Conservation (phyloP, 1,284 basidiomycete genomes). For the Lignosus rhinocerotis region DNA sequence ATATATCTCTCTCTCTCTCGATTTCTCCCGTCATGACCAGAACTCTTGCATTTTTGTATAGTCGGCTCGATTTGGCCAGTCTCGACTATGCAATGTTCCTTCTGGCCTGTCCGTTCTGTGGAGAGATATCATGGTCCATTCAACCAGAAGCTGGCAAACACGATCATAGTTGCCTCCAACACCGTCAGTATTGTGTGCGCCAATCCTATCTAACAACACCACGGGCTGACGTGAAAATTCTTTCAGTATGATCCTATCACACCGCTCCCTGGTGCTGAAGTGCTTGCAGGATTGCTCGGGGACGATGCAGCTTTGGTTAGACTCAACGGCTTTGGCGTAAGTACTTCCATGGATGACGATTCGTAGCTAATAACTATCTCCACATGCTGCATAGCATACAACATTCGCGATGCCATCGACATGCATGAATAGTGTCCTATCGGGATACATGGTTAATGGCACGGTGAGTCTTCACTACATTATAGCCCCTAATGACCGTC, state of each 20-base stretch:
- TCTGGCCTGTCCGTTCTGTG: slow-evolving; percentile 25
- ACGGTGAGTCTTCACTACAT: neutral
- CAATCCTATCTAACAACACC: neutral
- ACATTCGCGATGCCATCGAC: neutral
- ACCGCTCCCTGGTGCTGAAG: slow-evolving; percentile 21
- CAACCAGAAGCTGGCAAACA: slow-evolving; percentile 24
- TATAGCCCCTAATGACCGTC: no score
- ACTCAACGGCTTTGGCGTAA: slow-evolving; percentile 26
- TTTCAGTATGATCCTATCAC: slow-evolving; percentile 24
- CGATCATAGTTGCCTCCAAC: slow-evolving; percentile 24
- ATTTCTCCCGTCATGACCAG: no score
- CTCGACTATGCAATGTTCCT: slow-evolving; percentile 6
- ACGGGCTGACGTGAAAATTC: neutral
- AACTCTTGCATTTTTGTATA: neutral
- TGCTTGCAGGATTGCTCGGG: slow-evolving; percentile 17
- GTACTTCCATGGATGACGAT: neutral
- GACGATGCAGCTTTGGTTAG: slow-evolving; percentile 21
- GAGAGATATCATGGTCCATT: slow-evolving; percentile 29
- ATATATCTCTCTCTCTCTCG: no score
- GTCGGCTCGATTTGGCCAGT: slow-evolving; percentile 12
- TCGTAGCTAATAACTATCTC: neutral
- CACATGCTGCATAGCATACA: neutral
- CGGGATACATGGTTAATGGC: slow-evolving; percentile 3
- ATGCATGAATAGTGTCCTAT: neutral
- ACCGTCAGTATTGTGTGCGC: neutral